These are phyloP conservation scores for Raphanus raphanistrum DNA, from an alignment of 345 rosid species.

Conservation along the genomic window DNA sequence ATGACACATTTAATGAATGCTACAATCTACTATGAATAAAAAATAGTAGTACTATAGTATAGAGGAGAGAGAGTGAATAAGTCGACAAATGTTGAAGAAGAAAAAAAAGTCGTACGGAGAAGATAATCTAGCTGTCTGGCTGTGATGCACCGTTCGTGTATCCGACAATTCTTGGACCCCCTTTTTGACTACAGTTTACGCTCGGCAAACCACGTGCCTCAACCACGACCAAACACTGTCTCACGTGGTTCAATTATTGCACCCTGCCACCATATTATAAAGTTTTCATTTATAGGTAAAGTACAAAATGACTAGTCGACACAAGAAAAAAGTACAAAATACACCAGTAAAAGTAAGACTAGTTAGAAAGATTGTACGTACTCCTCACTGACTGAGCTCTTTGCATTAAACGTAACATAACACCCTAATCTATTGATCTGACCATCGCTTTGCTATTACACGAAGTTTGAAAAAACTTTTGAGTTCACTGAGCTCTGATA, in stretches of 20 bases:
- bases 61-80: background rate
- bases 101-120: conserved; percentile 24
- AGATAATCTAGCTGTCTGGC: conserved; percentile 25
- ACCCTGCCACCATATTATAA: conserved; percentile 8
- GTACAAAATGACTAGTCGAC: conserved; percentile 18
- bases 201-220: conserved; percentile 13
- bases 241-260: conserved; percentile 38
- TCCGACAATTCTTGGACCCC: conserved; percentile 23
- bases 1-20: conserved; percentile 12
- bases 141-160: conserved; percentile 11
- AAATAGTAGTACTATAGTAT: background rate
- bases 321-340: background rate
- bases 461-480: background rate
- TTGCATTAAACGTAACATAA: background rate
- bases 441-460: background rate
- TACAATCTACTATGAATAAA: background rate
- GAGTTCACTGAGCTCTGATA: background rate
- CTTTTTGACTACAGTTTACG: conserved; percentile 20
- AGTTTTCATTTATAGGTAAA: background rate
- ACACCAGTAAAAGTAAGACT: background rate
- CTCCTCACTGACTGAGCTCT: background rate
- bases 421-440: background rate
- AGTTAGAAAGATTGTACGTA: background rate
- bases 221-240: conserved; percentile 12
- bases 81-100: conserved; percentile 23